These are phyloP conservation scores for Papilionanthe hybrid DNA, from an alignment of 116 monocot species.

Conservation along the genomic window DNA sequence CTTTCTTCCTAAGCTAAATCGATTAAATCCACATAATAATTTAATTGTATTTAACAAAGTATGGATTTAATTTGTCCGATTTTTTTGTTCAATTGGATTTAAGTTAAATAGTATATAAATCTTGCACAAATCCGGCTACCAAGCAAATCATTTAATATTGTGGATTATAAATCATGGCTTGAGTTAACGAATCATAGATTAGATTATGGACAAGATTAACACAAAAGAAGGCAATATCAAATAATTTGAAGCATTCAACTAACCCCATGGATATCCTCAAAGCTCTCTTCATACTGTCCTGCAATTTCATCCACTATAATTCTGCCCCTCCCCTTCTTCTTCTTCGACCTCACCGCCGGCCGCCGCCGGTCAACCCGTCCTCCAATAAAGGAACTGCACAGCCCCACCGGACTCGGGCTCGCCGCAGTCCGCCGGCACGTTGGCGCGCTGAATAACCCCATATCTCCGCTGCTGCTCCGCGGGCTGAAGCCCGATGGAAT, in stretches of 20 bases:
- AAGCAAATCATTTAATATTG: background rate
- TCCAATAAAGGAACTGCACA: slow-evolving; percentile 34
- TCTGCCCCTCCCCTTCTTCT: slow-evolving; percentile 14
- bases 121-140: background rate
- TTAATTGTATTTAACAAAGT: no score
- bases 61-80: no score
- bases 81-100: no score
- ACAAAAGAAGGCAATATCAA: background rate
- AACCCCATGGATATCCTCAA: slow-evolving; percentile 61
- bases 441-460: background rate
- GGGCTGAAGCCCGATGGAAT: slow-evolving; percentile 12
- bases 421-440: background rate
- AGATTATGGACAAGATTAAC: no score
- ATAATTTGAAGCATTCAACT: slow-evolving; percentile 1
- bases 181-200: no score
- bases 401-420: slow-evolving; percentile 14
- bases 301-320: slow-evolving; percentile 49
- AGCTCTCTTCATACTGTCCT: slow-evolving; percentile 75
- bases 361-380: slow-evolving; percentile 12
- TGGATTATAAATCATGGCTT: background rate
- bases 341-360: slow-evolving; percentile 8
- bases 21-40: no score
- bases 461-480: slow-evolving; percentile 6
- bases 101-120: no score
- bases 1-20: no score